These are phyloP conservation scores for Nelumbo lutea DNA, from an alignment of 164 flowering plant genomes.

Conservation along the genomic window DNA sequence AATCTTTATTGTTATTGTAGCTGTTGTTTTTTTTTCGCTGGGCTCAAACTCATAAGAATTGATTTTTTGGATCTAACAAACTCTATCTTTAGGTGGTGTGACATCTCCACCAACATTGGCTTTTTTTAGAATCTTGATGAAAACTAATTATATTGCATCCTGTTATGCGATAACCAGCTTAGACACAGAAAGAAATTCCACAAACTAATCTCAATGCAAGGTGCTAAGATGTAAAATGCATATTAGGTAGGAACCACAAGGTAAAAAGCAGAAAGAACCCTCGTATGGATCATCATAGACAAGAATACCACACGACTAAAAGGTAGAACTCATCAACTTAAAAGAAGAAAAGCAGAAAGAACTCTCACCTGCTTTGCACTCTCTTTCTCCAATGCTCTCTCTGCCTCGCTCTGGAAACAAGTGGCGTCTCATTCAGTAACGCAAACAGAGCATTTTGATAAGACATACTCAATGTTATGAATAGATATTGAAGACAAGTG, in stretches of 20 bases:
- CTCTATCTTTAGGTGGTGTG: too few relatives aligned
- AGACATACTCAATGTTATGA: neutral
- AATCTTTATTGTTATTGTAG: too few relatives aligned
- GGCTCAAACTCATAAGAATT: too few relatives aligned
- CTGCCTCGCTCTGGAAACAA: slow-evolving; percentile 65
- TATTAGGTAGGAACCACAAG: neutral
- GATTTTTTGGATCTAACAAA: too few relatives aligned
- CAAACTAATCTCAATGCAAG: neutral
- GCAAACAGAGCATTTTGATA: neutral
- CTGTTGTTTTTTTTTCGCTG: too few relatives aligned
- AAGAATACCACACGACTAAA: neutral
- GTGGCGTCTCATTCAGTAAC: slow-evolving; percentile 5
- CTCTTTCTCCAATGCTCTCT: slow-evolving; percentile 49
- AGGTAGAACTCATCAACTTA: neutral
- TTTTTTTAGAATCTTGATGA: neutral
- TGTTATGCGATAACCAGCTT: neutral
- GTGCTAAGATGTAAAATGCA: neutral
- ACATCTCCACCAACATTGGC: too few relatives aligned
- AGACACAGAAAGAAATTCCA: neutral
- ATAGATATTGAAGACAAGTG: neutral
- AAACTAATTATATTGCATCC: neutral
- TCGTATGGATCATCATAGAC: neutral
- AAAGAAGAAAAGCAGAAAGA: neutral
- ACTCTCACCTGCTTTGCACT: slow-evolving; percentile 37
- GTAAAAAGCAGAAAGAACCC: neutral